Conservation (phyloP, 2,329 filamentous ascomycete species). For the Exophiala oligosperma region DNA sequence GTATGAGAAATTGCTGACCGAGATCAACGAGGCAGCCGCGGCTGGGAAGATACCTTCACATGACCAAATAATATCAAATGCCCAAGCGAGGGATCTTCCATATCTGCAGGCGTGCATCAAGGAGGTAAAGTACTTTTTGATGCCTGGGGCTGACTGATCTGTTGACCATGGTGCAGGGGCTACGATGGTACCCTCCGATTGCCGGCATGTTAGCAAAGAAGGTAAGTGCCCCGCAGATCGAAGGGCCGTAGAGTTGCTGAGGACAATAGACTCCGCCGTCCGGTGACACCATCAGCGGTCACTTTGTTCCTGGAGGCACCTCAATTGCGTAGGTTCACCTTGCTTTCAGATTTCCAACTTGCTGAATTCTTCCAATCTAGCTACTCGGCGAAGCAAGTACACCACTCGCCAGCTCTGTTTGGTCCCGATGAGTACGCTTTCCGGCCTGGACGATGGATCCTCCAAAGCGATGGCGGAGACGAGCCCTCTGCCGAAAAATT, state of each 20-base stretch:
- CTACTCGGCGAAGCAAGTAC: constrained; percentile 36
- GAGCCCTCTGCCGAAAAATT: constrained; percentile 28
- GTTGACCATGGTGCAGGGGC: constrained; percentile 26
- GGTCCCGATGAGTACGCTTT: constrained; percentile 46
- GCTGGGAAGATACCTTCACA: constrained; percentile 5
- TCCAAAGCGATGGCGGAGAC: not conserved
- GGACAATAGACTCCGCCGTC: constrained; percentile 35
- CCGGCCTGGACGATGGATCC: constrained; percentile 54
- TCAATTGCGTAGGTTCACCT: constrained; percentile 6
- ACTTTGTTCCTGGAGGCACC: constrained; percentile 47
- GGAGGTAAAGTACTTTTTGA: constrained; percentile 33
- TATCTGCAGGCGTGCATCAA: constrained; percentile 54
- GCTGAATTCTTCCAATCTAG: constrained; percentile 34
- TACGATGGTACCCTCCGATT: constrained; percentile 49
- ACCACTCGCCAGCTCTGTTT: constrained; percentile 37
- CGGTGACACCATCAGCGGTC: constrained; percentile 40
- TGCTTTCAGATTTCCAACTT: constrained; percentile 35
- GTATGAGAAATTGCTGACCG: constrained; percentile 15
- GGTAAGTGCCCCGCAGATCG: constrained; percentile 1
- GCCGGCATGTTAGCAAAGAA: constrained; percentile 38
- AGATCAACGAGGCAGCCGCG: constrained; percentile 14
- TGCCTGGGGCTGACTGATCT: too few species aligned
- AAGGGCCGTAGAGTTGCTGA: not conserved
- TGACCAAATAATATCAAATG: constrained; percentile 17
- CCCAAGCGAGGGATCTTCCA: constrained; percentile 40